A percentile compares a stretch with the other conserved stretches of the same genome.
Conservation (phyloP, 2,329 filamentous ascomycete genomes). For the Dactylonectria macrodidyma region DNA sequence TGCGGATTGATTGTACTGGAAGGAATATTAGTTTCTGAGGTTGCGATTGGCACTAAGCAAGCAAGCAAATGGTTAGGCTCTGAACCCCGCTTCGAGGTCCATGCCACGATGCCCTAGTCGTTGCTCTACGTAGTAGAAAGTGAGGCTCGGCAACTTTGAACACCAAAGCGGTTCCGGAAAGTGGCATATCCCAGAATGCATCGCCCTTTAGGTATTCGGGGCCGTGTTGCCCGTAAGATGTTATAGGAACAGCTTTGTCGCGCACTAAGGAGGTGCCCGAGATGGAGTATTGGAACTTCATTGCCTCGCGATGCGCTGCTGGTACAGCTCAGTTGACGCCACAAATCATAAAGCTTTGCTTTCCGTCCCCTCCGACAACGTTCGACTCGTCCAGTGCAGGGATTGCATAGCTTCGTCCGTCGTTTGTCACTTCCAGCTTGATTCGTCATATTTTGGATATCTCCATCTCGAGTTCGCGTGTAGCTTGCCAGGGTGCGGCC, state of each 20-base stretch:
- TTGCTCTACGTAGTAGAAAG: neutral
- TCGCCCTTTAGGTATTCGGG: neutral
- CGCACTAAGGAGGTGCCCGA: neutral
- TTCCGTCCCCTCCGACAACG: neutral
- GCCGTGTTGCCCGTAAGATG: neutral
- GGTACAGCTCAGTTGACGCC: neutral
- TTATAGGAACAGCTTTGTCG: neutral
- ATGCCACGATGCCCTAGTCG: conserved; percentile 23
- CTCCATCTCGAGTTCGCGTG: conserved; percentile 13
- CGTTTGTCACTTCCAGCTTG: neutral
- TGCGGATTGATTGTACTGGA: conserved; percentile 43
- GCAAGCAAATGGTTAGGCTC: conserved; percentile 21
- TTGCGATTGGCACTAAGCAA: conserved; percentile 15
- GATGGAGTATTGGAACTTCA: neutral
- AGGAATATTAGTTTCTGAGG: conserved; percentile 39
- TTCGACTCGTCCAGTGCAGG: neutral
- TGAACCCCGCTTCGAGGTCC: conserved; percentile 20
- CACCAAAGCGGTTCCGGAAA: neutral
- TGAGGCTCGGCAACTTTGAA: conserved; percentile 9
- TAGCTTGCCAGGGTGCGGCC: conserved; percentile 6
- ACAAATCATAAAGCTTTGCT: neutral
- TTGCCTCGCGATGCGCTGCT: neutral
- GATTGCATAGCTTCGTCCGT: neutral
- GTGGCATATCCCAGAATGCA: neutral
- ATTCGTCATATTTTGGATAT: conserved; percentile 2